phyloP scores from a whole-genome alignment of 345 rosid species.

The Microthlaspi erraticum region DNA sequence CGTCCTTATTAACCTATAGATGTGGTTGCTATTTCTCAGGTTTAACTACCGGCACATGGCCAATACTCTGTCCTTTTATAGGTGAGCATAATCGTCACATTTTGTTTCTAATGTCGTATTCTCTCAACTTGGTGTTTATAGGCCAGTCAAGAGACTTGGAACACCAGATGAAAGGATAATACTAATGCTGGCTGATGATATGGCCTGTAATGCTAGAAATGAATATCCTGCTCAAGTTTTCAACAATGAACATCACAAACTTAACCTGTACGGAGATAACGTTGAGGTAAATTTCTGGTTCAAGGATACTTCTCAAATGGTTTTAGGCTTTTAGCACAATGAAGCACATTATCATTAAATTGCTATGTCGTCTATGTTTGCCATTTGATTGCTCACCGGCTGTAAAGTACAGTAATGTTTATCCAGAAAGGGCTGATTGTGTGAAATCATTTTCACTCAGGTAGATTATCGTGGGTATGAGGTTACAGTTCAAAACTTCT shows the following conservation, averaged over 20 bases:
- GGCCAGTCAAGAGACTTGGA: conserved; percentile 96
- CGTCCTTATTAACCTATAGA: conserved; percentile 26
- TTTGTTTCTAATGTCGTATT: conserved; percentile 15
- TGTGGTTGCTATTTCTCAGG: conserved; percentile 55
- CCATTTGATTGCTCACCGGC: background rate
- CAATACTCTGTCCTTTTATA: conserved; percentile 86
- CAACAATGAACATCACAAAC: conserved; percentile 92
- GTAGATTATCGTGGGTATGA: conserved; percentile 99
- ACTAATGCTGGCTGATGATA: conserved; percentile 97
- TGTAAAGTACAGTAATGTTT: background rate
- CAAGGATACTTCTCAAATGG: background rate
- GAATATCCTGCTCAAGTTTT: conserved; percentile 97
- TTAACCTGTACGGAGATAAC: conserved; percentile 94
- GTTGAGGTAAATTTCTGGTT: conserved; percentile 70
- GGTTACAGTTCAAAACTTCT: conserved; percentile 88
- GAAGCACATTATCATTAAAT: too few species aligned
- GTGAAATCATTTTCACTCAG: conserved; percentile 52
- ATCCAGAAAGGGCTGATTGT: conserved; percentile 39
- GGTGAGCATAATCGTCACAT: conserved; percentile 50
- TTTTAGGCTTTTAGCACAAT: conserved; percentile 17
- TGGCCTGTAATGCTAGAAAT: conserved; percentile 98
- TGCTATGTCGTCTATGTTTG: background rate
- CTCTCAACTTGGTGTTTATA: conserved; percentile 46
- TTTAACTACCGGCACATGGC: conserved; percentile 99
- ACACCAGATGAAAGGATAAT: conserved; percentile 96